These are phyloP conservation scores for Phytopythium ostracodes DNA, from an alignment of 352 stramenopile genomes.

Conservation along the genomic window DNA sequence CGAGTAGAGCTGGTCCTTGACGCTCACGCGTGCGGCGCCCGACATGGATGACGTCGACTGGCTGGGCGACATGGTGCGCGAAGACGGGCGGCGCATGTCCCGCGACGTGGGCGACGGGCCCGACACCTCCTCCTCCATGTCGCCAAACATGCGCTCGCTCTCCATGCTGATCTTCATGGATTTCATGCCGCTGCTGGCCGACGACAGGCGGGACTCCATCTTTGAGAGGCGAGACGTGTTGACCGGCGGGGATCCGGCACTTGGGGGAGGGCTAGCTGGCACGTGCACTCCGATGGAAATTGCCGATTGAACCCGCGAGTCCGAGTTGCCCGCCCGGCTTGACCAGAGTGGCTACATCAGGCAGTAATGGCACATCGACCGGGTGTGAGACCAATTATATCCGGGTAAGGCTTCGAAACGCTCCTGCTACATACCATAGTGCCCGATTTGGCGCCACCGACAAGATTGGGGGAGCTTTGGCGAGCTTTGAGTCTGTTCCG, in stretches of 20 bases:
- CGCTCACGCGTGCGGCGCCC: conserved; percentile 38
- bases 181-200: conserved; percentile 62
- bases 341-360: too few relatives aligned
- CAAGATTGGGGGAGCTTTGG: neutral
- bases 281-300: neutral
- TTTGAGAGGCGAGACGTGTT: conserved; percentile 1
- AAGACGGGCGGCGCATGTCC: conserved; percentile 59
- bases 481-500: neutral
- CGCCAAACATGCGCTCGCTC: conserved; percentile 73
- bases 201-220: conserved; percentile 66
- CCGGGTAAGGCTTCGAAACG: neutral
- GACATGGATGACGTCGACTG: conserved; percentile 36
- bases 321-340: neutral
- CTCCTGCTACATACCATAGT: neutral
- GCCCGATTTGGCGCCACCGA: neutral
- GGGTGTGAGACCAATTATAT: neutral
- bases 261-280: neutral
- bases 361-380: too few relatives aligned
- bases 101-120: conserved; percentile 39
- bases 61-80: conserved; percentile 50
- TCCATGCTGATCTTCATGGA: conserved; percentile 84
- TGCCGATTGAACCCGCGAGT: neutral
- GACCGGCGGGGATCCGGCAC: neutral
- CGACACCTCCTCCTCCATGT: conserved; percentile 69
- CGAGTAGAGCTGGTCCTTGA: conserved; percentile 78